Conservation (phyloP, 2,329 filamentous ascomycete species). For the Fusarium staphyleae region DNA sequence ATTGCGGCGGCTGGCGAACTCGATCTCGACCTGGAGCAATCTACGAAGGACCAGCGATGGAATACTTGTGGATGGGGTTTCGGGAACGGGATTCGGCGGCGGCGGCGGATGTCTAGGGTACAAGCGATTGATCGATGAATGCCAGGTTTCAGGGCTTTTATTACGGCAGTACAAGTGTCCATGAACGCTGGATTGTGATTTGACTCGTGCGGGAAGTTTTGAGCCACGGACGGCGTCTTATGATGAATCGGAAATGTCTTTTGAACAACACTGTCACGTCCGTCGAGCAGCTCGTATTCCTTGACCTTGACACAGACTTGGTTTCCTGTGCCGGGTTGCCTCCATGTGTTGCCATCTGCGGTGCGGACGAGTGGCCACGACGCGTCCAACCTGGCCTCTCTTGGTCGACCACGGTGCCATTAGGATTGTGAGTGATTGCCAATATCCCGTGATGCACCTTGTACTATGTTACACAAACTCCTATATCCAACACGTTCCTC, state of each 20-base stretch:
- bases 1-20: constrained; percentile 34
- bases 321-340: constrained; percentile 9
- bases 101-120: constrained; percentile 36
- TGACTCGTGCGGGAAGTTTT: constrained; percentile 42
- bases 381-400: background rate
- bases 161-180: constrained; percentile 41
- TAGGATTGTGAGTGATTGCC: background rate
- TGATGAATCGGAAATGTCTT: constrained; percentile 43
- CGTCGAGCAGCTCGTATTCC: constrained; percentile 5
- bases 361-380: constrained; percentile 13
- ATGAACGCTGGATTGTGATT: constrained; percentile 42
- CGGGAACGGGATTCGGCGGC: constrained; percentile 32
- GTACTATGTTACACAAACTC: too few relatives aligned
- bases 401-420: background rate
- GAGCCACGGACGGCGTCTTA: constrained; percentile 42
- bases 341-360: constrained; percentile 7
- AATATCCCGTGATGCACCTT: background rate
- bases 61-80: constrained; percentile 36
- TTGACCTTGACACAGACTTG: constrained; percentile 8
- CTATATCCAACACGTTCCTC: too few relatives aligned
- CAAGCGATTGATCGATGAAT: constrained; percentile 44
- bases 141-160: constrained; percentile 40
- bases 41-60: constrained; percentile 41
- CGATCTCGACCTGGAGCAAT: constrained; percentile 36
- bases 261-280: constrained; percentile 36